Evolutionary conservation across 208 protist genomes (phyloP).

Genomic region (Trypanosoma conorhini): DNA sequence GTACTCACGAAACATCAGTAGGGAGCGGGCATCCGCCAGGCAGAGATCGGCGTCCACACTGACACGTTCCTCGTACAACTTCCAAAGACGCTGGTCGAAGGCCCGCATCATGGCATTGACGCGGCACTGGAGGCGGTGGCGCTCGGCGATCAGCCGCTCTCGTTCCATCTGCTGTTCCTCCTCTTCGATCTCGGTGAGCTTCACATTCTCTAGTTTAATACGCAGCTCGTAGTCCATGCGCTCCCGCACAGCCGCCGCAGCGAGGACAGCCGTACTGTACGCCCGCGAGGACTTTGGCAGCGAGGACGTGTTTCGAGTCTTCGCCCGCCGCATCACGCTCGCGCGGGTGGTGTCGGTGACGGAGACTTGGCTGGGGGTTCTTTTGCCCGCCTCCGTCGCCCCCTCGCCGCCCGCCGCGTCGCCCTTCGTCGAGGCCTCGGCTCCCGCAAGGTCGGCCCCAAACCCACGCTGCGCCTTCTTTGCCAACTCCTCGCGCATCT

Average conservation of each 20-base stretch:
- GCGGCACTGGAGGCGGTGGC: slow-evolving; percentile 49
- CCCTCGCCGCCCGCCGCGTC: background rate
- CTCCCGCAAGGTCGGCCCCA: slow-evolving; percentile 78
- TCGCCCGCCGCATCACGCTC: background rate
- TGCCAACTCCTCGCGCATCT: slow-evolving; percentile 49
- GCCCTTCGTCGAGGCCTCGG: slow-evolving; percentile 12
- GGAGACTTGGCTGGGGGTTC: background rate
- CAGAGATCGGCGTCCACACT: slow-evolving; percentile 94
- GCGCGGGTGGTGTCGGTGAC: background rate
- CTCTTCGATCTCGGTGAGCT: slow-evolving; percentile 75
- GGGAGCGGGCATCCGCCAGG: slow-evolving; percentile 87
- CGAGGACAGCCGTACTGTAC: slow-evolving; percentile 42
- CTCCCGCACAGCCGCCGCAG: slow-evolving; percentile 56
- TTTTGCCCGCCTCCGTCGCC: background rate
- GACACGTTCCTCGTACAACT: slow-evolving; percentile 82
- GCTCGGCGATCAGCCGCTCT: slow-evolving; percentile 64
- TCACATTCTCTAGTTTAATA: slow-evolving; percentile 81
- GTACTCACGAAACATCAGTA: slow-evolving; percentile 95
- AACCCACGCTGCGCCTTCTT: slow-evolving; percentile 89
- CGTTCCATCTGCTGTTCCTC: slow-evolving; percentile 76
- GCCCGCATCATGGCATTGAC: slow-evolving; percentile 43
- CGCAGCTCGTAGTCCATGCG: slow-evolving; percentile 84
- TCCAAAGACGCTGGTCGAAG: slow-evolving; percentile 82
- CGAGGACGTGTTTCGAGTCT: slow-evolving; percentile 11
- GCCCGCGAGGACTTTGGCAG: slow-evolving; percentile 32